These are phyloP conservation scores for Phylloporus arenicola DNA, from an alignment of 768 basidiomycete species.

Conservation along the genomic window DNA sequence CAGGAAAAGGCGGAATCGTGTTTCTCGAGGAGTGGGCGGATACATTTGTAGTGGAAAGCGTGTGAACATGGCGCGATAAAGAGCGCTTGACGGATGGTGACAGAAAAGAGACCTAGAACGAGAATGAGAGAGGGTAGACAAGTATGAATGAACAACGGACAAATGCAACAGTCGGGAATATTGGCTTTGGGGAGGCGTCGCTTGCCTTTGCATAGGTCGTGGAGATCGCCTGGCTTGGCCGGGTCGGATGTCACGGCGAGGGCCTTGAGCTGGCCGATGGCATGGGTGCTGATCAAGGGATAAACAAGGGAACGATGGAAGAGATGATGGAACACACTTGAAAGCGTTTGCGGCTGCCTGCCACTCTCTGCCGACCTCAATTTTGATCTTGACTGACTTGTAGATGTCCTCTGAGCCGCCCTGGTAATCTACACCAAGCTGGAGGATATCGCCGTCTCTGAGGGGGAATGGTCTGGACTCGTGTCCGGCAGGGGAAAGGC, in stretches of 20 bases:
- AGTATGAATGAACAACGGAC: constrained; percentile 40
- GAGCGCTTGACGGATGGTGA: constrained; percentile 90
- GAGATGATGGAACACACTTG: constrained; percentile 42
- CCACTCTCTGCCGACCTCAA: constrained; percentile 91
- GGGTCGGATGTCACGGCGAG: constrained; percentile 43
- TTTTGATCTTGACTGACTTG: constrained; percentile 91
- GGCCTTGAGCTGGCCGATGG: constrained; percentile 75
- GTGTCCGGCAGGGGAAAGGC: constrained; percentile 77
- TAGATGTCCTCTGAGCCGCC: constrained; percentile 97
- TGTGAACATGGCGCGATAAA: constrained; percentile 99
- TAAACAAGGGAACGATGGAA: background rate
- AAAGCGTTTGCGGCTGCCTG: constrained; percentile 84
- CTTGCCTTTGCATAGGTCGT: constrained; percentile 19
- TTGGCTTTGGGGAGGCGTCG: constrained; percentile 32
- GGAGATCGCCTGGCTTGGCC: constrained; percentile 7
- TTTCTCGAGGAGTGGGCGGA: constrained; percentile 81
- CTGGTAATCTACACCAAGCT: constrained; percentile 96
- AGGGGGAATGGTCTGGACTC: constrained; percentile 74
- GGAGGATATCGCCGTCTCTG: constrained; percentile 91
- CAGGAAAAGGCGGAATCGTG: constrained; percentile 94
- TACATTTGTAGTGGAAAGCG: constrained; percentile 95
- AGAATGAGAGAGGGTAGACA: constrained; percentile 2
- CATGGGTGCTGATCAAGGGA: constrained; percentile 47
- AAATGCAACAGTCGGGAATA: constrained; percentile 90
- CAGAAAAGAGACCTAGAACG: constrained; percentile 62